phyloP scores from a whole-genome alignment of 139 green algal genomes.

The Bryopsis sp. region DNA sequence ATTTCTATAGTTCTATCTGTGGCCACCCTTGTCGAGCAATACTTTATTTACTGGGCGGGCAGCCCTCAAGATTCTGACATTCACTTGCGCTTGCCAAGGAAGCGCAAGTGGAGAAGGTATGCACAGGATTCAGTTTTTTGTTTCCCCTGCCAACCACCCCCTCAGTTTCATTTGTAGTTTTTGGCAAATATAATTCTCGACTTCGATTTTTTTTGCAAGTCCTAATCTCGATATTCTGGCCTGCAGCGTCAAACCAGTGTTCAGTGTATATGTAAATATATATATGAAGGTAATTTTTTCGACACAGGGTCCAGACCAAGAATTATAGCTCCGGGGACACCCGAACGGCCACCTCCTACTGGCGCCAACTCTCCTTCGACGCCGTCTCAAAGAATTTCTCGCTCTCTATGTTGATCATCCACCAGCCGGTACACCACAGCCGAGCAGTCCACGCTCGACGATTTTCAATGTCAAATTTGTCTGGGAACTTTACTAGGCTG shows the following conservation, averaged over 20 bases:
- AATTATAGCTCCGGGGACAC: background rate
- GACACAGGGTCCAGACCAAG: background rate
- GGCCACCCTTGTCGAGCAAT: conserved; percentile 47
- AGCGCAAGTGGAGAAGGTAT: background rate
- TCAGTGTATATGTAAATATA: background rate
- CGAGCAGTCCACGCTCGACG: conserved; percentile 42
- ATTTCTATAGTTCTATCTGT: conserved; percentile 52
- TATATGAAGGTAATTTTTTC: background rate
- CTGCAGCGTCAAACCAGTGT: background rate
- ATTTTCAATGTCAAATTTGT: conserved; percentile 64
- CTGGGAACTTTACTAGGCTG: conserved; percentile 39
- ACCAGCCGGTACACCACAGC: conserved; percentile 48
- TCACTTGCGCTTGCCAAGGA: too few relatives aligned
- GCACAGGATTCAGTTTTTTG: background rate
- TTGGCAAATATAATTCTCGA: background rate
- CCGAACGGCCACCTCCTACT: background rate
- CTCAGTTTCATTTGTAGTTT: background rate
- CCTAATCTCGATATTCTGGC: too few relatives aligned
- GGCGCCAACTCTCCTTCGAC: conserved; percentile 4
- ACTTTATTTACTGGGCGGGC: conserved; percentile 27
- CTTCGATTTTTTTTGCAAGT: background rate
- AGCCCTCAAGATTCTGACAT: conserved; percentile 6
- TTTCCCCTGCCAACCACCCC: background rate
- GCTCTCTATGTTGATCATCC: conserved; percentile 21
- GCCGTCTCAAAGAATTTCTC: background rate